Conservation (phyloP, 2,329 filamentous ascomycete species). For the Talaromyces sp. region DNA sequence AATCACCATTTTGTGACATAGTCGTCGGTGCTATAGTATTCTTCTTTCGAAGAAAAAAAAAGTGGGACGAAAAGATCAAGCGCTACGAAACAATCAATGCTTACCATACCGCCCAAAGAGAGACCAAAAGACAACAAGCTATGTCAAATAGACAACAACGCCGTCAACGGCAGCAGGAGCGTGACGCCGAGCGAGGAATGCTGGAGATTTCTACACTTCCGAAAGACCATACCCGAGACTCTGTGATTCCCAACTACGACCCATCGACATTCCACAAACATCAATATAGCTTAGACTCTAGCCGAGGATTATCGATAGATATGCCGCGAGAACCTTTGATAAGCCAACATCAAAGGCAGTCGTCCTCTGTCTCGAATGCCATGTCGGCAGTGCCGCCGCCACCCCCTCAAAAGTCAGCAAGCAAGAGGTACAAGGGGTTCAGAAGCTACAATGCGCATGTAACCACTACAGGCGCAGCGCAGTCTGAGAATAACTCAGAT, state of each 20-base stretch:
- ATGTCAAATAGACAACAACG: constrained; percentile 15
- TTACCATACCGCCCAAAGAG: constrained; percentile 10
- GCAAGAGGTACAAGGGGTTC: not conserved
- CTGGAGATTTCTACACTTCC: constrained; percentile 7
- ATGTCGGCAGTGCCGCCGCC: not conserved
- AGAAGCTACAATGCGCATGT: not conserved
- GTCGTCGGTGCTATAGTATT: constrained; percentile 27
- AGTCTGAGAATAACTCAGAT: not conserved
- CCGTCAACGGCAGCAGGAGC: constrained; percentile 6
- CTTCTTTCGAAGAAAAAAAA: constrained; percentile 26
- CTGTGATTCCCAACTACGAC: constrained; percentile 32
- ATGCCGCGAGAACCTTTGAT: constrained; percentile 13
- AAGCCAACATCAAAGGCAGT: constrained; percentile 10
- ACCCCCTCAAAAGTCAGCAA: constrained; percentile 2
- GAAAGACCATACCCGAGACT: constrained; percentile 23
- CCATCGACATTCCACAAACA: constrained; percentile 30
- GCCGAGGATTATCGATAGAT: constrained; percentile 15
- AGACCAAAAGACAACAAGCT: not conserved
- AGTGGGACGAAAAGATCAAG: constrained; percentile 23
- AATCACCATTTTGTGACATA: constrained; percentile 9
- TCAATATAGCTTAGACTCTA: constrained; percentile 13
- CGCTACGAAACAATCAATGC: constrained; percentile 22
- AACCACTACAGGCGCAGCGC: not conserved
- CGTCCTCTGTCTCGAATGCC: constrained; percentile 10
- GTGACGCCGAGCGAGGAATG: constrained; percentile 10